These are phyloP conservation scores for Fusarium buharicum DNA, from an alignment of 2,329 filamentous ascomycete genomes.

Conservation along the genomic window DNA sequence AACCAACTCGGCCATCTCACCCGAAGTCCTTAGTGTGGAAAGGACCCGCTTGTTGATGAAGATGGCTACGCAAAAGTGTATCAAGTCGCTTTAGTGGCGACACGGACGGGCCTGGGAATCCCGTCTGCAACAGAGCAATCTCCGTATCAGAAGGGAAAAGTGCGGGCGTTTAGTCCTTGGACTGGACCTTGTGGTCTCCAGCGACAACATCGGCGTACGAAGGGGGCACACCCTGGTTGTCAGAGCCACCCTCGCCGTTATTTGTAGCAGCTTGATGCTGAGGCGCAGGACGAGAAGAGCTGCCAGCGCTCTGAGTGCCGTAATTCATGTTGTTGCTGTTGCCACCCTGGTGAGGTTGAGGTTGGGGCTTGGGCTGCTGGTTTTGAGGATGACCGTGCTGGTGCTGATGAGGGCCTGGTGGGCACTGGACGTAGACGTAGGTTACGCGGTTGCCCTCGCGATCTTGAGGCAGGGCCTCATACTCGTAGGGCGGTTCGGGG, in stretches of 20 bases:
- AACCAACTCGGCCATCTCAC: slow-evolving; percentile 46
- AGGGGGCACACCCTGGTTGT: slow-evolving; percentile 70
- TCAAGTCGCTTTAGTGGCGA: slow-evolving; percentile 9
- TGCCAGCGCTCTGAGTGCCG: slow-evolving; percentile 52
- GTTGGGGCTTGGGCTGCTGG: slow-evolving; percentile 45
- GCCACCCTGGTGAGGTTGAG: slow-evolving; percentile 47
- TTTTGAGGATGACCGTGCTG: slow-evolving; percentile 44
- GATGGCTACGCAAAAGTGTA: slow-evolving; percentile 8
- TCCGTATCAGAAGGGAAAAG: background rate
- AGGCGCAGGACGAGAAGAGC: slow-evolving; percentile 42
- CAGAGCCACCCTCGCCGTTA: slow-evolving; percentile 54
- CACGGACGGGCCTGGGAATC: background rate
- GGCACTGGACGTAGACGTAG: slow-evolving; percentile 78
- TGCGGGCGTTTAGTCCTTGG: slow-evolving; percentile 42
- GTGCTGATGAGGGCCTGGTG: slow-evolving; percentile 52
- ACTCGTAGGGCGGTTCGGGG: slow-evolving; percentile 79
- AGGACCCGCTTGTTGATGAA: slow-evolving; percentile 36
- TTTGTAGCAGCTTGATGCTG: slow-evolving; percentile 49
- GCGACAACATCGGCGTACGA: slow-evolving; percentile 91
- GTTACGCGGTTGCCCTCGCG: slow-evolving; percentile 69
- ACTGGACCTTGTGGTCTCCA: slow-evolving; percentile 91
- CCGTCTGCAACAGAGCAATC: background rate
- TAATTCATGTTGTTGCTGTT: slow-evolving; percentile 55
- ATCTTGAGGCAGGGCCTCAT: slow-evolving; percentile 71
- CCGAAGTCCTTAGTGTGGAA: slow-evolving; percentile 6